Evolutionary conservation across 2,329 filamentous ascomycete species (phyloP).

Genomic region (Fusarium clavum): DNA sequence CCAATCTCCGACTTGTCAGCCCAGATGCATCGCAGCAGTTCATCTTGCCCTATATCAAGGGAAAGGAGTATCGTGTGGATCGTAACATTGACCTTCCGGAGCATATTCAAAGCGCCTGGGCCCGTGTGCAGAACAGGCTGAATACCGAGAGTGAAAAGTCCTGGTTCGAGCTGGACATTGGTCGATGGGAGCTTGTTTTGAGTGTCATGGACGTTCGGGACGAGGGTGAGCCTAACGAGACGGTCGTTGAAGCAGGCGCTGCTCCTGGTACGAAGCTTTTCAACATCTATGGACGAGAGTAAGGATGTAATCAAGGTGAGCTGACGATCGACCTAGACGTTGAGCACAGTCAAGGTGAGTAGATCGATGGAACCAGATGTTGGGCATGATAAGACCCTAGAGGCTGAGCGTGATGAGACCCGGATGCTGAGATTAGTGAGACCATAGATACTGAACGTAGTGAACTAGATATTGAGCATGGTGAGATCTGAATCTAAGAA

Average conservation of each 20-base stretch:
- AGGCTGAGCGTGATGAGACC: neutral
- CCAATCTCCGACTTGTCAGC: neutral
- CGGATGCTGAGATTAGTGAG: neutral
- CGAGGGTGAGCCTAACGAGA: neutral
- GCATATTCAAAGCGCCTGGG: neutral
- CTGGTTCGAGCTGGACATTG: neutral
- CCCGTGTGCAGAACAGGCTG: neutral
- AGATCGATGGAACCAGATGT: neutral
- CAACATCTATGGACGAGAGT: neutral
- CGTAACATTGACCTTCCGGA: neutral
- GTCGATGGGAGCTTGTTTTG: neutral
- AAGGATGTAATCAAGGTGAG: neutral
- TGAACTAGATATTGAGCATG: too few species aligned
- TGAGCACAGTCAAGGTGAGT: neutral
- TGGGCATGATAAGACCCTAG: neutral
- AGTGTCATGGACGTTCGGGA: neutral
- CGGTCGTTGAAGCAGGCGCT: neutral
- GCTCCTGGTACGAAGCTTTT: neutral
- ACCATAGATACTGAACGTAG: too few species aligned
- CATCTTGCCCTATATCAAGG: neutral
- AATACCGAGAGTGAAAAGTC: neutral
- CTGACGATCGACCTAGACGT: neutral
- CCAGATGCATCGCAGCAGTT: neutral
- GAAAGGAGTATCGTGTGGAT: neutral
- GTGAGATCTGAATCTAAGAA: neutral